Evolutionary conservation across 371 early-diverging fungal genomes (phyloP).

Genomic region (Nematocida minor): DNA sequence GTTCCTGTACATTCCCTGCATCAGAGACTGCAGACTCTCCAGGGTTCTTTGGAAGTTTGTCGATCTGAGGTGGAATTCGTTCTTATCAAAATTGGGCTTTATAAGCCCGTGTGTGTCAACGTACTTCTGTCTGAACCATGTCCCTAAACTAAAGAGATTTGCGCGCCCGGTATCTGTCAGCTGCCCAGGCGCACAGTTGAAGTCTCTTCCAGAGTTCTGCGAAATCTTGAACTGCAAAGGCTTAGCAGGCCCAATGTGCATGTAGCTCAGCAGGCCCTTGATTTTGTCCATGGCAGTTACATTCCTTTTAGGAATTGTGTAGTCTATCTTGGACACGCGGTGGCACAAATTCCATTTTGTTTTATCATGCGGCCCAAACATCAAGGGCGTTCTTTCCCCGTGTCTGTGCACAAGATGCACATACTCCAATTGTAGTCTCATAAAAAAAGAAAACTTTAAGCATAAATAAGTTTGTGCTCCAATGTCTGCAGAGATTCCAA

Average conservation of each 20-base stretch:
- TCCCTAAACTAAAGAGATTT: slow-evolving; percentile 27
- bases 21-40: slow-evolving; percentile 48
- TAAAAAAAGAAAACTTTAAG: slow-evolving; percentile 32
- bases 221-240: slow-evolving; percentile 14
- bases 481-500: no score
- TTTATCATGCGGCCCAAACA: slow-evolving; percentile 47
- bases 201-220: slow-evolving; percentile 16
- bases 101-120: slow-evolving; percentile 8
- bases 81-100: slow-evolving; percentile 3
- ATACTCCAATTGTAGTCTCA: slow-evolving; percentile 32
- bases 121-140: slow-evolving; percentile 32
- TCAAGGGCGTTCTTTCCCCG: slow-evolving; percentile 46
- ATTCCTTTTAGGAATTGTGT: slow-evolving; percentile 5
- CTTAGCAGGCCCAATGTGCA: not conserved
- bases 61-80: slow-evolving; percentile 32
- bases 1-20: slow-evolving; percentile 38
- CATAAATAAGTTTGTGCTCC: not conserved
- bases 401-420: slow-evolving; percentile 45
- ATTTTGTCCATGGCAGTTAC: not conserved
- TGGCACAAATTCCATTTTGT: slow-evolving; percentile 51
- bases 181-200: slow-evolving; percentile 52
- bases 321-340: slow-evolving; percentile 33
- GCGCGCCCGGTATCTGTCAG: slow-evolving; percentile 31
- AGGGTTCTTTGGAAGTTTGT: slow-evolving; percentile 51
- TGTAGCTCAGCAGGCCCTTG: slow-evolving; percentile 5